Base-by-base conservation (phyloP, 2,329 filamentous ascomycete species). In the Neofusicoccum kwambonambiense region DNA sequence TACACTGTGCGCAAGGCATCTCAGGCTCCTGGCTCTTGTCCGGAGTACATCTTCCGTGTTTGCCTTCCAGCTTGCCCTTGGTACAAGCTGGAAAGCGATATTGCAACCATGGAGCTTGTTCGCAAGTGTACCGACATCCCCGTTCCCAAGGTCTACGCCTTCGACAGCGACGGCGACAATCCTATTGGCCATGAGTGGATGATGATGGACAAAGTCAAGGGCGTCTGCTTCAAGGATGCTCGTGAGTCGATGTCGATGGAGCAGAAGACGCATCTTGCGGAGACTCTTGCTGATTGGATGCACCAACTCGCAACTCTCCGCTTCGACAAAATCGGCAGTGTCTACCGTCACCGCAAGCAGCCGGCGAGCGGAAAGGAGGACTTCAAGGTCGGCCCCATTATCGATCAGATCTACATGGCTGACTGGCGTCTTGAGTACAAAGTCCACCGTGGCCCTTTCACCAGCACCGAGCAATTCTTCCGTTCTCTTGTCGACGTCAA, bases 21-120 rank as follows among this genome's bases (percentile, higher is more conserved):
- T 37, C 39, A 44, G 22, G 49, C 31, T n/a, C 37, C 22, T 2
- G 17, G 17, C 15, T 9, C 3, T 11, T 7, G 37, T 11, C 17
- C 19, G 1, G 62, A 67, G 31, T 64, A 50, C 65, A 83, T 74
- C 19, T 64, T 74, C 65, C 71, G 72, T 37, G 66, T 71, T 34
- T 37, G 65, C 2, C 54, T 73, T 5, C 70, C 72, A 0, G 67
- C 69, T 4, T 61, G 69, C 7, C 72, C 72, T 9, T 62, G 50
- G 11, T 63, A 66, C 65, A 69, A 68, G 47, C 70, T 68, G 1
- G 19, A 68, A 47, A 70, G 67, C 51, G 71, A 71, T 42, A 61
- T 67, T 31, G 67, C 70, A 1, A 74, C 71, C 1, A 67, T 73
- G 37, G 44, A 65, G 3, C 72, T 62, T 13, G 44, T 73, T 15